Percentiles rank a stretch among this genome's conserved stretches.
Evolutionary conservation across 768 basidiomycete genomes (phyloP).

Genomic region (Roridomyces roridus): DNA sequence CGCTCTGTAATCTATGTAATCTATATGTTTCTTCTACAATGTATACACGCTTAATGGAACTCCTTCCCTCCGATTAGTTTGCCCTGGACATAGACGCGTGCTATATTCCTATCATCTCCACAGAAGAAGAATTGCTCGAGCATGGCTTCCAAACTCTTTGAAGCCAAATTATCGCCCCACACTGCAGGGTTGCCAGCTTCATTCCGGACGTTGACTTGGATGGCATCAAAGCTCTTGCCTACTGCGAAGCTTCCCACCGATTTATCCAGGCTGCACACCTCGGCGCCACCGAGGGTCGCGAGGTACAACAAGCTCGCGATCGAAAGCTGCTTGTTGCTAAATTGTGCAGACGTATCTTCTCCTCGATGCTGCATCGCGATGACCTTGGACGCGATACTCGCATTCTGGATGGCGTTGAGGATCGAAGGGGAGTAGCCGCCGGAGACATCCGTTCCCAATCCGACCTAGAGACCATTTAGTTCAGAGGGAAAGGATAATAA

Average conservation of each 20-base stretch:
- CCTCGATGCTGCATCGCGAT: slow-evolving; percentile 52
- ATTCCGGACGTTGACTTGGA: slow-evolving; percentile 66
- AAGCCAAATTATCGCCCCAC: slow-evolving; percentile 52
- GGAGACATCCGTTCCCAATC: slow-evolving; percentile 92
- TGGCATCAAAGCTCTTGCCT: slow-evolving; percentile 92
- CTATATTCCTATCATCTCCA: slow-evolving; percentile 87
- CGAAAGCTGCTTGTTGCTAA: slow-evolving; percentile 68
- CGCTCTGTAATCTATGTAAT: background rate
- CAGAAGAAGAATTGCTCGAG: slow-evolving; percentile 88
- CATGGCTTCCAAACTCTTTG: slow-evolving; percentile 53
- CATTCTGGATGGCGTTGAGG: slow-evolving; percentile 73
- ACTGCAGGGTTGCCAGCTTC: slow-evolving; percentile 62
- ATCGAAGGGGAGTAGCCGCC: slow-evolving; percentile 89
- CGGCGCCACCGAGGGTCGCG: slow-evolving; percentile 91
- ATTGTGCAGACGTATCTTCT: slow-evolving; percentile 28
- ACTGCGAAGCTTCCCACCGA: slow-evolving; percentile 76
- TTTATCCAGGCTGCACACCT: slow-evolving; percentile 73
- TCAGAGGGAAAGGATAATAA: background rate
- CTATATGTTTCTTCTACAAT: slow-evolving; percentile 1
- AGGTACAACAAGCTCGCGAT: slow-evolving; percentile 84
- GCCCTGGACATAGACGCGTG: slow-evolving; percentile 85
- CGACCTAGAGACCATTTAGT: slow-evolving; percentile 61
- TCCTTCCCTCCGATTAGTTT: slow-evolving; percentile 73
- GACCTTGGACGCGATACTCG: slow-evolving; percentile 83
- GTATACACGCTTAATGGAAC: slow-evolving; percentile 19